These are phyloP conservation scores for Cyberlindnera euphorbiiphila DNA, from an alignment of 805 yeast species.

Conservation along the genomic window DNA sequence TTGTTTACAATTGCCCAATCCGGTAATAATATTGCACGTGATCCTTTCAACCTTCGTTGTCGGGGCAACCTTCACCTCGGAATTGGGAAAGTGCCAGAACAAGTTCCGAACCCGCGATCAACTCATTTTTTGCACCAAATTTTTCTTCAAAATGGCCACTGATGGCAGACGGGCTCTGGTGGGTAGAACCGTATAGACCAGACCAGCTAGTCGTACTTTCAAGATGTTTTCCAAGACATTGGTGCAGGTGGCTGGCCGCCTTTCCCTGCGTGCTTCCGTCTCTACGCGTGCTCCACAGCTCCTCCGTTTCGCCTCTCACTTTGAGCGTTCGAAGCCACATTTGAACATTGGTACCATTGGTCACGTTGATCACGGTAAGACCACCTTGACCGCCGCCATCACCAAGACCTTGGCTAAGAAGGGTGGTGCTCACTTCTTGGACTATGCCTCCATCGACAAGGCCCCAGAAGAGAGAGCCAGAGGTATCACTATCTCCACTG, in stretches of 20 bases:
- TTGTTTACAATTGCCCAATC: constrained; percentile 25
- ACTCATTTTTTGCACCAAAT: too few species aligned
- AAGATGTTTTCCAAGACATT: constrained; percentile 13
- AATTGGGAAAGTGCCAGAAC: neutral
- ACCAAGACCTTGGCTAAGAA: constrained; percentile 85
- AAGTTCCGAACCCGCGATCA: too few species aligned
- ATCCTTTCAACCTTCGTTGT: constrained; percentile 3
- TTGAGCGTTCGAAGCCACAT: constrained; percentile 95
- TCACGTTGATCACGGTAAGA: constrained; percentile 98
- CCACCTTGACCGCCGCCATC: constrained; percentile 97
- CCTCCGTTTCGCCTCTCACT: constrained; percentile 56
- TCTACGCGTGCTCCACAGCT: too few species aligned
- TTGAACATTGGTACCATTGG: constrained; percentile 97
- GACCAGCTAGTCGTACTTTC: too few species aligned
- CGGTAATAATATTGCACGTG: constrained; percentile 6
- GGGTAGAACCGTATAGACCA: too few species aligned
- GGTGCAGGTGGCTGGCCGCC: constrained; percentile 14
- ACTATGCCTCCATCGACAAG: constrained; percentile 88
- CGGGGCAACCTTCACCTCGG: neutral
- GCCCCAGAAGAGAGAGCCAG: constrained; percentile 99
- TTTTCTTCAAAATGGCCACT: too few species aligned
- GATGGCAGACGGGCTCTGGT: too few species aligned
- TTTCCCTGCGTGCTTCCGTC: constrained; percentile 3
- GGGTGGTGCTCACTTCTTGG: constrained; percentile 93
- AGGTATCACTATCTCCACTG: constrained; percentile 97